Conservation (phyloP, 257 asterid species). For the Prunella vulgaris region DNA sequence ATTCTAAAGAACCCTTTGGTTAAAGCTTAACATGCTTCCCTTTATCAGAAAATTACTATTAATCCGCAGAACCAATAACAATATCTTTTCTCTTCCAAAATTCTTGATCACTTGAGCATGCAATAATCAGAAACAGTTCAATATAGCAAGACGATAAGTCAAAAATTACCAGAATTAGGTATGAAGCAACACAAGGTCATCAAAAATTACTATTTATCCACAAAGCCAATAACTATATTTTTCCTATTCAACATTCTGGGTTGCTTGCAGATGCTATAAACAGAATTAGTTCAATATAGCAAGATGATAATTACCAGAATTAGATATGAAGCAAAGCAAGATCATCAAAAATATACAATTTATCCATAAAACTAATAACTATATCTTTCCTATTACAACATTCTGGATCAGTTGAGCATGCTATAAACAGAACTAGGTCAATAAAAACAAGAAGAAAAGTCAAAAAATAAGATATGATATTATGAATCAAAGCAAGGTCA, state of each 20-base stretch:
- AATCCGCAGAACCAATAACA: not conserved
- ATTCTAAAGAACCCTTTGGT: not conserved
- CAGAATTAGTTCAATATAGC: not conserved
- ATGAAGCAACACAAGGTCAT: too few relatives aligned
- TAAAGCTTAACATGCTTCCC: not conserved
- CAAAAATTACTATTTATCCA: too few relatives aligned
- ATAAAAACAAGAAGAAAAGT: not conserved
- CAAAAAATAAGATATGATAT: too few relatives aligned
- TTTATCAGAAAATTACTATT: not conserved
- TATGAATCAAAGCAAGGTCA: too few relatives aligned
- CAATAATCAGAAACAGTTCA: not conserved
- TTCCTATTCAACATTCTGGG: not conserved
- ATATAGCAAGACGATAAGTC: not conserved
- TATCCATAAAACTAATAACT: not conserved
- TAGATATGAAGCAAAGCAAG: too few relatives aligned
- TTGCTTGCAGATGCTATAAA: not conserved
- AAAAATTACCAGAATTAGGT: too few relatives aligned
- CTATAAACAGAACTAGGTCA: not conserved
- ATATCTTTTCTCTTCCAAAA: not conserved
- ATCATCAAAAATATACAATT: not conserved
- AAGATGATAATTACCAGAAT: not conserved
- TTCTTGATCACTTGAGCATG: not conserved
- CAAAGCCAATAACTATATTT: too few relatives aligned
- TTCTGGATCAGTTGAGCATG: not conserved
- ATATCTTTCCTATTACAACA: not conserved